Evolutionary conservation across 2,329 filamentous ascomycete genomes (phyloP).

Genomic region (Hypoxylon sp.): DNA sequence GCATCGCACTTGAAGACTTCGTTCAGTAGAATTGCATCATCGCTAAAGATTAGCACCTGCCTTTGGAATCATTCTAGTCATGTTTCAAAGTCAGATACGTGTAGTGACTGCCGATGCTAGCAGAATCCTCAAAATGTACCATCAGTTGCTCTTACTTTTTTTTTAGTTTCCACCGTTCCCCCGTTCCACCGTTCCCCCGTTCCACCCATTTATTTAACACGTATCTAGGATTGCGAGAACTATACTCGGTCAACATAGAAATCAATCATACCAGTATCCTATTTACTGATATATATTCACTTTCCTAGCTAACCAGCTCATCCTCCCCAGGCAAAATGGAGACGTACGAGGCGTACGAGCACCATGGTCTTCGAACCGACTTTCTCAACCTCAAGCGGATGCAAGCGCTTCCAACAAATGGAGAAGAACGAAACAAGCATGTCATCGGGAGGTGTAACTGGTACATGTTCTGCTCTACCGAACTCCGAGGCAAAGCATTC

Average conservation of each 20-base stretch:
- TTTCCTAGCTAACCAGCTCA: not conserved
- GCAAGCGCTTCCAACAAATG: not conserved
- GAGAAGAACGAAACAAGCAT: conserved; percentile 1
- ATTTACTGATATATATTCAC: no score
- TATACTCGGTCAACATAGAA: no score
- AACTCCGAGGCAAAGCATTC: no score
- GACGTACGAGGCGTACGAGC: not conserved
- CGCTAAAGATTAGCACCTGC: no score
- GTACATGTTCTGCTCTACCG: conserved; percentile 26
- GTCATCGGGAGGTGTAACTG: conserved; percentile 27
- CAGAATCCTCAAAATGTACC: no score
- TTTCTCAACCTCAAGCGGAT: conserved; percentile 13
- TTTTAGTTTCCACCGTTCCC: not conserved
- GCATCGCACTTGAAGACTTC: no score
- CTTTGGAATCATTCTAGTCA: not conserved
- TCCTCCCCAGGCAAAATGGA: not conserved
- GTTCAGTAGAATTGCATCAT: no score
- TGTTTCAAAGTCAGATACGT: not conserved
- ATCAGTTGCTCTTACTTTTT: no score
- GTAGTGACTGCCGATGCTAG: not conserved
- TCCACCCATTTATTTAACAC: no score
- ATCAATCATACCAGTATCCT: not conserved
- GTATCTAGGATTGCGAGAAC: no score
- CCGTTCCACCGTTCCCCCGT: no score
- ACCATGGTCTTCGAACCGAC: conserved; percentile 1